Base-by-base conservation (phyloP, 192 early-diverging fungal genomes). In the Backusella parvicylindrica region DNA sequence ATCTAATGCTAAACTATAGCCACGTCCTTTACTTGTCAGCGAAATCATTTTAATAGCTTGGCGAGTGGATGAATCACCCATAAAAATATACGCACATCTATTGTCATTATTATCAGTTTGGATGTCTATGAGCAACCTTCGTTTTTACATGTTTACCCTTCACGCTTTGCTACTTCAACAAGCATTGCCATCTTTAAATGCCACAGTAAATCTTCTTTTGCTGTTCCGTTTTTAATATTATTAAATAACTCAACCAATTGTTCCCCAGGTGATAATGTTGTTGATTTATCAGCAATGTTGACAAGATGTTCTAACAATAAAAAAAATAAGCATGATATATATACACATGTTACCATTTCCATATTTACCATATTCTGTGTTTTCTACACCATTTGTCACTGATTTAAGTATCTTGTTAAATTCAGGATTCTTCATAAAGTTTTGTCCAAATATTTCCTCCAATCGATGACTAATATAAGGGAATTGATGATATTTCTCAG, bases 31-130 rank as follows among this genome's bases (percentile, higher is more conserved):
- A 43, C 92, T 91, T 32, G 93, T 95, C 41, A 90, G 71, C 7
- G 94, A 80, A 41, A 98, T 89, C 28, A 91, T 88, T 68, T 89
- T 89, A 41, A 92, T 88, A 0, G 95, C 94, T 31, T 95, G 82
- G 32, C 92, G 87, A 3, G 95, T 95, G 8, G 90, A 88, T 36
- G 91, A 93, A 77, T 95, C 93, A 11, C 92, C 97, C 65, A 95
- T 77, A 21, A 94, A 79, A 7, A 97, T 81, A 30, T 81, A 79
- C 3, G 84, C 80, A 65, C 92, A 93, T 23, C 85, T 86, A 70
- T 16, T 31, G 2, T 21, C 5, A 28, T 53, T 66, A 68, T 56
- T 36, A 56, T 40, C 21, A 56, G 49, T 53, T 35, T 47, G 26
- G 1, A 26, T 68, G 28, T n/a, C 6, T 31, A 36, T 6, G 9